Base-by-base conservation (phyloP, 495 filamentous ascomycete species). In the Penicillium lagena region DNA sequence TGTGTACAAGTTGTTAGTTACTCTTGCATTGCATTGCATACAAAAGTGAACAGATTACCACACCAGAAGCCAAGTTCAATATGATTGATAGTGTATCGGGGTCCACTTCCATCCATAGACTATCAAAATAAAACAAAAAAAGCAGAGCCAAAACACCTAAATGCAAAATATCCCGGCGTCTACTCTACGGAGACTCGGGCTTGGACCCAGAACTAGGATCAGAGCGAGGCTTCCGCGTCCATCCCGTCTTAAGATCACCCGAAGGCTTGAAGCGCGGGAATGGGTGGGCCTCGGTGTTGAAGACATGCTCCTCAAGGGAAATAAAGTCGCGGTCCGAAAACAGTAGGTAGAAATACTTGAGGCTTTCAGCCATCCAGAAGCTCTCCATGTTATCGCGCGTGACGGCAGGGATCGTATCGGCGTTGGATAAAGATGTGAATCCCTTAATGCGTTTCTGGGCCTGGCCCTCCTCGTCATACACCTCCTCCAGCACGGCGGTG, bases 261-360 rank as follows among this genome's bases (percentile, higher is more conserved):
- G 77, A 79, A 51, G 88, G 78, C 55, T 89, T 78, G 56, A 99
- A 97, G 14, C 86, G 71, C 7, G 93, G 93, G 49, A 99, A 75
- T 2, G 87, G 82, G 63, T 99, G 93, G 13, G 89, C 93, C 72
- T 97, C 93, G 12, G 94, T 97, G 59, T 97, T 99, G 51, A 97
- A 81, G 17, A 99, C 88, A 30, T 95, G 70, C 39, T 90, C 75
- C 50, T 90, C 83, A 29, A 97, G 72, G 9, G 90, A 87, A 37
- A 96, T 72, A 40, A 96, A 68, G 35, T 95, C 88, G 40, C 82
- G 73, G 7, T 85, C 82, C 15, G 87, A 91, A 67, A 99, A 98
- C 38, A 97, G 75, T 27, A 98, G 77, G 62, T 96, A 98, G 55
- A 98, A 85, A 54, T 97, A 98, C 68, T 99, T 99, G 33, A 99